Percentiles rank a stretch among this genome's conserved stretches.
phyloP scores from a whole-genome alignment of 2,329 filamentous ascomycete genomes.

The Fusarium sterilihyphosum region DNA sequence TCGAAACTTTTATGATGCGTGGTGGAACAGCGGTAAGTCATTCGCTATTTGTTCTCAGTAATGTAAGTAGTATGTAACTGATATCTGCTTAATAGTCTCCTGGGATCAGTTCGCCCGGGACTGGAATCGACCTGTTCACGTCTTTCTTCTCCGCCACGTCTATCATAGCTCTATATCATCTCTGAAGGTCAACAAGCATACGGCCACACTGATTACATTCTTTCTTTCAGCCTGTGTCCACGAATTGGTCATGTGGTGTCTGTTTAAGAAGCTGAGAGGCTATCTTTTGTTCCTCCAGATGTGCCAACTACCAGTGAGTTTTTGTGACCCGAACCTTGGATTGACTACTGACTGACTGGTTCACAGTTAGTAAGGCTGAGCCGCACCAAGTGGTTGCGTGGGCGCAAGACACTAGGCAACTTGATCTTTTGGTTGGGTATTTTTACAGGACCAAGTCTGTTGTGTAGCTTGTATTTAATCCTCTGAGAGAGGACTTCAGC shows the following conservation, averaged over 20 bases:
- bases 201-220: conserved; percentile 80
- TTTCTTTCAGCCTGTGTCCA: conserved; percentile 76
- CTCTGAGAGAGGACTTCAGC: conserved; percentile 49
- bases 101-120: conserved; percentile 84
- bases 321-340: neutral
- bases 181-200: conserved; percentile 74
- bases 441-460: conserved; percentile 77
- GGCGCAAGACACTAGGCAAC: conserved; percentile 73
- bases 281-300: conserved; percentile 80
- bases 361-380: conserved; percentile 69
- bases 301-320: conserved; percentile 71
- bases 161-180: conserved; percentile 82
- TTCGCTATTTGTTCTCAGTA: neutral
- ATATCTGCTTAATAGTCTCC: conserved; percentile 52
- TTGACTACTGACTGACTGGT: conserved; percentile 6
- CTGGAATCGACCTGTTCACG: conserved; percentile 82
- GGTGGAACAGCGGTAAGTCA: conserved; percentile 67
- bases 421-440: conserved; percentile 81
- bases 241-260: conserved; percentile 82
- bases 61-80: neutral
- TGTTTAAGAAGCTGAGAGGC: conserved; percentile 81
- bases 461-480: conserved; percentile 70
- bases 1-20: conserved; percentile 74
- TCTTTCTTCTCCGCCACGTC: conserved; percentile 80
- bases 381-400: conserved; percentile 72